Evolutionary conservation across 306 rosid genomes (phyloP).

Genomic region (Clitoria ternatea): DNA sequence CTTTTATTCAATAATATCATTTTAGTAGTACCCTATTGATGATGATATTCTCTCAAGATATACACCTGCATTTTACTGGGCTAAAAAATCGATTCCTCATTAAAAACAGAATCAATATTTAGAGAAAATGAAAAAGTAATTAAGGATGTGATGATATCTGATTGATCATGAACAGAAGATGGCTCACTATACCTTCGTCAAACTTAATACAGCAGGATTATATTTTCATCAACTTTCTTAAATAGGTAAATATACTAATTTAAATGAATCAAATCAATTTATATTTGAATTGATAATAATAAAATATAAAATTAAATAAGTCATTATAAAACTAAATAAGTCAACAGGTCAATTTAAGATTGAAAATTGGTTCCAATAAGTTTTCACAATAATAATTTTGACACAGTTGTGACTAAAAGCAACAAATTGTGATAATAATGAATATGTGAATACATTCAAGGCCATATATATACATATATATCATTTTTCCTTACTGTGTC

Average conservation of each 20-base stretch:
- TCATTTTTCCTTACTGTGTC: neutral
- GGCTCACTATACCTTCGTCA: constrained; percentile 15
- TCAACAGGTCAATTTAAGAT: too few relatives aligned
- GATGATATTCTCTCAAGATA: neutral
- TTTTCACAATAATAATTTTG: too few relatives aligned
- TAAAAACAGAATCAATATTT: too few relatives aligned
- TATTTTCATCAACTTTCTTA: too few relatives aligned
- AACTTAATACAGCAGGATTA: too few relatives aligned
- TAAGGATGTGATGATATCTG: constrained; percentile 16
- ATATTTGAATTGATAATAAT: too few relatives aligned
- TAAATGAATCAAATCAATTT: too few relatives aligned
- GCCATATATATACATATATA: neutral
- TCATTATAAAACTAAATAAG: too few relatives aligned
- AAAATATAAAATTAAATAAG: too few relatives aligned
- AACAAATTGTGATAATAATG: neutral
- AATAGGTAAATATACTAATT: too few relatives aligned
- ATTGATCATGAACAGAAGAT: constrained; percentile 26
- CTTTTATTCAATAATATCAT: too few relatives aligned
- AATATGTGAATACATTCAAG: neutral
- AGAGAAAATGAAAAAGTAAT: too few relatives aligned
- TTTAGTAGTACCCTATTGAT: neutral
- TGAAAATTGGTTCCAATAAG: neutral
- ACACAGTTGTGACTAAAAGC: neutral
- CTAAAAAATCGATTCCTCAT: constrained; percentile 7
- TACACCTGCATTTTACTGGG: neutral